Percentiles rank a stretch among this genome's conserved stretches.
phyloP scores from a whole-genome alignment of 768 basidiomycete genomes.

The Pisolithus sp. region DNA sequence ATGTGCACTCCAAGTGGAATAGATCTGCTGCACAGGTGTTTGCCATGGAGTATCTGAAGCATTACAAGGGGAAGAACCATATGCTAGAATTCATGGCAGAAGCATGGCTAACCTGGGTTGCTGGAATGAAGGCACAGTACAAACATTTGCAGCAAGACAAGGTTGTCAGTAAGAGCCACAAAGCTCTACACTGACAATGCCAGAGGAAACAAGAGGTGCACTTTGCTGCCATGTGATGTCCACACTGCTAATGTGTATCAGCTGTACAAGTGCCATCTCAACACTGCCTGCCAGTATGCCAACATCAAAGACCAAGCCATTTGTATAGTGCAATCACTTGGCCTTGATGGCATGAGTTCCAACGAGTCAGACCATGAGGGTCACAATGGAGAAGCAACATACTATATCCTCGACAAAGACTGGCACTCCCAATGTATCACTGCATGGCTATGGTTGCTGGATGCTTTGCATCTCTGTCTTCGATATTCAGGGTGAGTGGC shows the following conservation, averaged over 20 bases:
- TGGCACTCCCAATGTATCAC: neutral
- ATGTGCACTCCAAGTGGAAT: neutral
- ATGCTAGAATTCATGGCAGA: neutral
- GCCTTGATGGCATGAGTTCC: conserved; percentile 1
- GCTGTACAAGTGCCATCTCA: neutral
- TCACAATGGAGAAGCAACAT: neutral
- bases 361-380: neutral
- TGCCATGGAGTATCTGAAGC: neutral
- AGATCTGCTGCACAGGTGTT: neutral
- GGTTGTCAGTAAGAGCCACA: neutral
- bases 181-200: neutral
- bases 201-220: neutral
- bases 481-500: neutral
- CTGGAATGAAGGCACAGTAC: neutral
- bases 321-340: neutral
- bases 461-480: neutral
- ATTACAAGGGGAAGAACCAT: neutral
- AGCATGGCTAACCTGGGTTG: neutral
- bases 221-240: neutral
- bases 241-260: neutral
- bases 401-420: neutral
- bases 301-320: neutral
- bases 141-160: neutral
- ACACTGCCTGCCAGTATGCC: neutral
- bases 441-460: neutral